phyloP scores from a whole-genome alignment of 306 rosid genomes.

The Vigna unguiculata region DNA sequence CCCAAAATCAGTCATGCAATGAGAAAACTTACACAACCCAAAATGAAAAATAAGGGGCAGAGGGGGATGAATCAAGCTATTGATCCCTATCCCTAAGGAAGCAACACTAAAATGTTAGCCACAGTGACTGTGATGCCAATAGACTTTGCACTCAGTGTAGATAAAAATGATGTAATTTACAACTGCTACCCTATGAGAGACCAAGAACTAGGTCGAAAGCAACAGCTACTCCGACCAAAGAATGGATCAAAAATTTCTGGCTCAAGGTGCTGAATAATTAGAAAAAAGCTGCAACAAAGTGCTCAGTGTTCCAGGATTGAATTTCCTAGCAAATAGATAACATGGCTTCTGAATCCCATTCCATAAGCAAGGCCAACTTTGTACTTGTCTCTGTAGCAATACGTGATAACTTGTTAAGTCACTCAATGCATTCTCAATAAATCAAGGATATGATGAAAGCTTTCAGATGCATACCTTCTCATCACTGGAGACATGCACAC shows the following conservation, averaged over 20 bases:
- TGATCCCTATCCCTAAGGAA: constrained; percentile 42
- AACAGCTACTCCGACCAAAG: constrained; percentile 65
- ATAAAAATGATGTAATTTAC: constrained; percentile 65
- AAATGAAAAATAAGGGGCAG: constrained; percentile 12
- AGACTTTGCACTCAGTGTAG: constrained; percentile 47
- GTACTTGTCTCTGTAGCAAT: constrained; percentile 76
- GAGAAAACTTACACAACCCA: constrained; percentile 36
- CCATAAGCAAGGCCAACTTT: constrained; percentile 95
- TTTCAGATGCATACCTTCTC: constrained; percentile 63
- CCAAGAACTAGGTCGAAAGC: constrained; percentile 59
- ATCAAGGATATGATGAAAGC: background rate
- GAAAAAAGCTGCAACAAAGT: constrained; percentile 70
- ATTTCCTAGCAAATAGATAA: constrained; percentile 96
- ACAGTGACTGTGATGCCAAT: constrained; percentile 46
- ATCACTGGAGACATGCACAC: constrained; percentile 89
- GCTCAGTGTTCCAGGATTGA: constrained; percentile 70
- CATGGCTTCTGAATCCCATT: constrained; percentile 89
- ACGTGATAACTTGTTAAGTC: constrained; percentile 7
- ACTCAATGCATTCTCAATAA: constrained; percentile 16
- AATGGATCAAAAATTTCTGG: constrained; percentile 58
- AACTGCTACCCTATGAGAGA: constrained; percentile 57
- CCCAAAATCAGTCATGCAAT: constrained; percentile 45
- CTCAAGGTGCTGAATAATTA: constrained; percentile 76
- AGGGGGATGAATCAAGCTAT: constrained; percentile 32
- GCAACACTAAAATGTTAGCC: constrained; percentile 42